Conservation (phyloP, 306 rosid genomes). For the Rosa persica region DNA sequence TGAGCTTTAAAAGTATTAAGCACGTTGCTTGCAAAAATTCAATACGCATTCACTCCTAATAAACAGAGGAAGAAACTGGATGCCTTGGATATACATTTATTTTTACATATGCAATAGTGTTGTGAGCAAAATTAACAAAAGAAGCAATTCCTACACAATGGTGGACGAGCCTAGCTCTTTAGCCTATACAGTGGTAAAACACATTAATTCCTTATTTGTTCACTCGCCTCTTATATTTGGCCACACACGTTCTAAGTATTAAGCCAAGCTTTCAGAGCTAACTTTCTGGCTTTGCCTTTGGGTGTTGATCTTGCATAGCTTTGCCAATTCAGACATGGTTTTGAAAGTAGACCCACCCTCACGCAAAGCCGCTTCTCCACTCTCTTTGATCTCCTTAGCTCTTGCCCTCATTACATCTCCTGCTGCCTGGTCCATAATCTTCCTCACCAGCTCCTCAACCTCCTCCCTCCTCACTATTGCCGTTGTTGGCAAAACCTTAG, state of each 20-base stretch:
- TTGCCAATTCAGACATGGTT: slow-evolving; percentile 19
- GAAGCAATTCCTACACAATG: too few species aligned
- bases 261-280: neutral
- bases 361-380: slow-evolving; percentile 28
- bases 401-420: slow-evolving; percentile 21
- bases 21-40: too few species aligned
- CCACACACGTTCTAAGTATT: neutral
- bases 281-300: neutral
- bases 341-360: slow-evolving; percentile 30
- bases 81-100: too few species aligned
- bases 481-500: neutral
- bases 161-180: too few species aligned
- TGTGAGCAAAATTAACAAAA: too few species aligned
- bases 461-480: slow-evolving; percentile 27
- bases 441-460: slow-evolving; percentile 39
- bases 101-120: too few species aligned
- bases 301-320: slow-evolving; percentile 7
- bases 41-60: too few species aligned
- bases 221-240: too few species aligned
- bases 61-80: too few species aligned
- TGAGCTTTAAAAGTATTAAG: too few species aligned
- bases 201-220: too few species aligned
- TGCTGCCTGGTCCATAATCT: slow-evolving; percentile 42
- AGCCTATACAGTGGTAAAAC: too few species aligned
- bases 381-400: slow-evolving; percentile 22